Base-by-base conservation (phyloP, 2,329 filamentous ascomycete genomes). In the Cytospora piceae region DNA sequence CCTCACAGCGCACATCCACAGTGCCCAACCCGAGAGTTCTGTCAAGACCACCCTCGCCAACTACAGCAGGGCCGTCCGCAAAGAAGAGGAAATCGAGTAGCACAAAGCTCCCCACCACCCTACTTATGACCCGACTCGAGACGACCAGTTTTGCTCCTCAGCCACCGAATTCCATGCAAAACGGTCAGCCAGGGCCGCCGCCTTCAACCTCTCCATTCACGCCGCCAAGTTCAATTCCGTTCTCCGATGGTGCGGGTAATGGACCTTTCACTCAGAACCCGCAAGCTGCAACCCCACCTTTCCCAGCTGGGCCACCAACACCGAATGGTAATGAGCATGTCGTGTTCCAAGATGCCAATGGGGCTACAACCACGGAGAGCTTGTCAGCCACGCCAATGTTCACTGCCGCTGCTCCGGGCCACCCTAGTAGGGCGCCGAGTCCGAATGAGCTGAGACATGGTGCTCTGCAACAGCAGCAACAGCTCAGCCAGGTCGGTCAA, bases 71-170 rank as follows among this genome's bases (percentile, higher is more conserved):
- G 0, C 90, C 90, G 2, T 82, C 83, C 39, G 84, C 87, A 53
- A 97, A 96, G 81, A 93, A 93, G 78, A 86, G 93, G 69, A 97
- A 96, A 76, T 88, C 90, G 7, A 93, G 89, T 74, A 84, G 84
- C 51, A 85, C 86, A 39, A 92, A 92, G 75, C 80, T 96, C 17
- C 91, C 92, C 0, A 87, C 85, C 22, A 88, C 86, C 20, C 78
- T 96, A 71, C 85, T 89, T 9, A 96, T 97, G 93, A 96, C 93
- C 2, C 87, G 87, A 63, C 81, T 95, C 42, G 91, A 95, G 70
- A 88, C 86, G 2, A 80, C 77, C 58, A 54, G 39, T 32, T 64
- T 61, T 52, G 52, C 64, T n/a, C 37, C 64, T 24, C 61, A 61
- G 22, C 82, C 74, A 70, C 77, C 76, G 67, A 78, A 73, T 63